A percentile compares a stretch with the other conserved stretches of the same genome.
phyloP scores from a whole-genome alignment of 305 asterid species.

The Ruellia speciosa region DNA sequence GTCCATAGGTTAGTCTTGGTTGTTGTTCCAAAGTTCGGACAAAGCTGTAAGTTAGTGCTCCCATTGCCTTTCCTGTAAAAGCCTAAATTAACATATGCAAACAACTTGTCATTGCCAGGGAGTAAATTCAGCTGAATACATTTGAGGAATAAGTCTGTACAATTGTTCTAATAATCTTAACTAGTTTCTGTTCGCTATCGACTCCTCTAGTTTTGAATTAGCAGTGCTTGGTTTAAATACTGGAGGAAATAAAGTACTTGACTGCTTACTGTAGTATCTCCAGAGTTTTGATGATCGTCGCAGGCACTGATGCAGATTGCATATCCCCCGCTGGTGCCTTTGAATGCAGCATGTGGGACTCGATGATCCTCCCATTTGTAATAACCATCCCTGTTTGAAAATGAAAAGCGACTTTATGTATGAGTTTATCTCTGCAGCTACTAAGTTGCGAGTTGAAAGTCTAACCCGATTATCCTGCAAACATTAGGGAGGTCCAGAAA shows the following conservation, averaged over 20 bases:
- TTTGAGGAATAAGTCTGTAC: background rate
- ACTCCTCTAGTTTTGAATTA: background rate
- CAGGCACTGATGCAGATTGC: slow-evolving; percentile 85
- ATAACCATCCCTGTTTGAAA: slow-evolving; percentile 48
- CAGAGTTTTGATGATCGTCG: slow-evolving; percentile 76
- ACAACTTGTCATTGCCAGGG: slow-evolving; percentile 2
- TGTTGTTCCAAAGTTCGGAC: slow-evolving; percentile 44
- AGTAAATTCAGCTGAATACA: background rate
- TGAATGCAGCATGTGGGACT: slow-evolving; percentile 24
- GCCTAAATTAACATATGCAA: slow-evolving; percentile 37
- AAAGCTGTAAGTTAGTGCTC: slow-evolving; percentile 67
- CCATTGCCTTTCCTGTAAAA: slow-evolving; percentile 50
- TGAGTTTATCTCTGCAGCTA: background rate
- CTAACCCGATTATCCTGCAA: slow-evolving; percentile 56
- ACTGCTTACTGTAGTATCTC: slow-evolving; percentile 58
- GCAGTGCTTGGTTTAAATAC: background rate
- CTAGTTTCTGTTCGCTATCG: background rate
- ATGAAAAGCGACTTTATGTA: slow-evolving; percentile 12
- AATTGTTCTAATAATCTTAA: background rate
- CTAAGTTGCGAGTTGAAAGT: slow-evolving; percentile 1
- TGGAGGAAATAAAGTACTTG: background rate
- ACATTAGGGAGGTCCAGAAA: slow-evolving; percentile 50
- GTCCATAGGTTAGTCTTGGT: slow-evolving; percentile 49
- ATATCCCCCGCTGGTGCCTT: slow-evolving; percentile 73
- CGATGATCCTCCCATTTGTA: slow-evolving; percentile 72